These are phyloP conservation scores for Zygosaccharomyces rouxii DNA, from an alignment of 805 yeast species.

Conservation along the genomic window DNA sequence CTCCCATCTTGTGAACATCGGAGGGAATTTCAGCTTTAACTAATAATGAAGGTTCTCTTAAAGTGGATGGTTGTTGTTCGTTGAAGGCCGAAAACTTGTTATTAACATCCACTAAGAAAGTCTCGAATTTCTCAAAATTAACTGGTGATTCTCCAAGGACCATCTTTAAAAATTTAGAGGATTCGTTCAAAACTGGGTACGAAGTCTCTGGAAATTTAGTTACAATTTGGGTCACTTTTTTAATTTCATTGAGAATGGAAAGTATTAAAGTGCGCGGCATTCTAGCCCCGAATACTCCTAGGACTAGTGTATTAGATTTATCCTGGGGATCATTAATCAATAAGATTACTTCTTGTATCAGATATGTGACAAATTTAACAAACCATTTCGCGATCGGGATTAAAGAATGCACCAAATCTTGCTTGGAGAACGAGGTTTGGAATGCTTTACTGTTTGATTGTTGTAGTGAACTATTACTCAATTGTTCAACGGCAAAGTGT, in stretches of 20 bases:
- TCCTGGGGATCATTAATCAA: conserved; percentile 30
- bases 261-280: conserved; percentile 64
- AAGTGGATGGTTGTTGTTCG: conserved; percentile 28
- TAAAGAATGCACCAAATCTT: conserved; percentile 57
- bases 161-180: conserved; percentile 30
- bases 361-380: conserved; percentile 65
- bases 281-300: conserved; percentile 60
- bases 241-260: conserved; percentile 63
- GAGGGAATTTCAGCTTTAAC: conserved; percentile 60
- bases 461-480: conserved; percentile 23
- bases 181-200: conserved; percentile 37
- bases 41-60: conserved; percentile 39
- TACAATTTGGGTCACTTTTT: conserved; percentile 51
- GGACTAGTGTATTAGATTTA: conserved; percentile 40
- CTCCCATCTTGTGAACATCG: conserved; percentile 32
- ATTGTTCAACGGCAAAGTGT: conserved; percentile 37
- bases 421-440: conserved; percentile 52
- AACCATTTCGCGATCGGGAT: conserved; percentile 87
- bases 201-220: conserved; percentile 53
- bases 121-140: conserved; percentile 53
- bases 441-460: conserved; percentile 47
- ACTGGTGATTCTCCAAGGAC: conserved; percentile 45
- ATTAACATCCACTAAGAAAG: conserved; percentile 56
- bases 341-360: conserved; percentile 68
- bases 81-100: conserved; percentile 27